Base-by-base conservation (phyloP, 2,329 filamentous ascomycete species). In the Acrocalymma vagum region DNA sequence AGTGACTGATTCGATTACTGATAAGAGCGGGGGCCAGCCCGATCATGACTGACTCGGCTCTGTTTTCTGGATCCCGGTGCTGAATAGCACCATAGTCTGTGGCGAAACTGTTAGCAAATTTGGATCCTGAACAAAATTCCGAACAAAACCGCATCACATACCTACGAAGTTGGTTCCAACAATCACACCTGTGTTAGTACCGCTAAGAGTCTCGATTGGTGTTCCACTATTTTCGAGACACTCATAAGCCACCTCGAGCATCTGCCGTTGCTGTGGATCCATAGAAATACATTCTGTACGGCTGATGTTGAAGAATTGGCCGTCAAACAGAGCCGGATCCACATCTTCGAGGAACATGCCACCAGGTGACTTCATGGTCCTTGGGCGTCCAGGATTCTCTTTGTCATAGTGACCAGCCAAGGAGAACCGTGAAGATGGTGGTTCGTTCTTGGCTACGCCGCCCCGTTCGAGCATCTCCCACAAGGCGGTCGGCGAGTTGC, bases 291-390 rank as follows among this genome's bases (percentile, higher is more conserved):
- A 42, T n/a, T 58, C 56, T 9, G 25, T 18, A 2, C 27, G 16
- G 4, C 21, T 25, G 9, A 47, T 40, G 8, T 31, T 42, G 40
- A 59, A 59, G 29, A 59, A 59, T 8, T 17, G 15, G 3, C 42
- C 37, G 28, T 60, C 56, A 15, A 60, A 51, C 4, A 38, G 15
- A 4, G 24, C 15, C 4, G 24, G 15, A 22, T 59, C 51, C 9
- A 42, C 18, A 20, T 48, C n/a, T 4, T 48, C 27, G 5, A 48
- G 13, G 31, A 45, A 50, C 24, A 43, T 47, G 2, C 43, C 38
- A 2, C 67, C 69, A 0, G 55, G 56, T 1, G 53, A 55, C 0
- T 49, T 33, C 67, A 73, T 69, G 0, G 72, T 76, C 1, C 46
- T n/a, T 25, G 0, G 64, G 63, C 13, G 18, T 30, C 9, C 11